Evolutionary conservation across 306 rosid species (phyloP).

Genomic region (Gastrolobium villosum): DNA sequence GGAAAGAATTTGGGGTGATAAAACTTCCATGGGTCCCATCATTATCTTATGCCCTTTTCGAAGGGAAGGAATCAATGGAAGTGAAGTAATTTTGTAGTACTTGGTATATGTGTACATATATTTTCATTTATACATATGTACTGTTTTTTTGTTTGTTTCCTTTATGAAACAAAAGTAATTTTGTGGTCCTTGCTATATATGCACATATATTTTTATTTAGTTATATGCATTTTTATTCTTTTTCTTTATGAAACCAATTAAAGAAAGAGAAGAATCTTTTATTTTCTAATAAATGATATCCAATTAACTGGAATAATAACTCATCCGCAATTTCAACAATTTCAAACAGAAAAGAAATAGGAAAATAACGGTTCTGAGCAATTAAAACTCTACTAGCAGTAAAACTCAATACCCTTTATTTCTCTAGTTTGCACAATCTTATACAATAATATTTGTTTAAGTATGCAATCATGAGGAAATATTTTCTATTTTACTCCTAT

Average conservation of each 20-base stretch:
- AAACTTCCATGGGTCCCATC: constrained; percentile 3
- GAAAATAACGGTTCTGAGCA: not conserved
- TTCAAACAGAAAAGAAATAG: not conserved
- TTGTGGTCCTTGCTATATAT: not conserved
- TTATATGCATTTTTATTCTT: not conserved
- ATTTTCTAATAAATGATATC: no score
- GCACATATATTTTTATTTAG: not conserved
- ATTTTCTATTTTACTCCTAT: constrained; percentile 36
- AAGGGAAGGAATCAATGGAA: no score
- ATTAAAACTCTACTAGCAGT: constrained; percentile 1
- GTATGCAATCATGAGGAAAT: constrained; percentile 34
- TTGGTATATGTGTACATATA: not conserved
- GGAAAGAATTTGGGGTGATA: not conserved
- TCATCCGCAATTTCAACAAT: not conserved
- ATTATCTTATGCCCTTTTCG: not conserved
- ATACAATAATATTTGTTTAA: not conserved
- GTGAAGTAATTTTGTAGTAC: not conserved
- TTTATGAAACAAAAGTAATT: not conserved
- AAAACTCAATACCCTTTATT: not conserved
- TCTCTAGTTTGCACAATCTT: not conserved
- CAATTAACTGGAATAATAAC: not conserved
- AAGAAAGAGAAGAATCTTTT: not conserved
- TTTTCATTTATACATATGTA: not conserved
- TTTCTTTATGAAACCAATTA: not conserved
- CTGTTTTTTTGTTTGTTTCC: not conserved